Evolutionary conservation across 495 filamentous ascomycete genomes (phyloP).

Genomic region (Parmelia sp.): DNA sequence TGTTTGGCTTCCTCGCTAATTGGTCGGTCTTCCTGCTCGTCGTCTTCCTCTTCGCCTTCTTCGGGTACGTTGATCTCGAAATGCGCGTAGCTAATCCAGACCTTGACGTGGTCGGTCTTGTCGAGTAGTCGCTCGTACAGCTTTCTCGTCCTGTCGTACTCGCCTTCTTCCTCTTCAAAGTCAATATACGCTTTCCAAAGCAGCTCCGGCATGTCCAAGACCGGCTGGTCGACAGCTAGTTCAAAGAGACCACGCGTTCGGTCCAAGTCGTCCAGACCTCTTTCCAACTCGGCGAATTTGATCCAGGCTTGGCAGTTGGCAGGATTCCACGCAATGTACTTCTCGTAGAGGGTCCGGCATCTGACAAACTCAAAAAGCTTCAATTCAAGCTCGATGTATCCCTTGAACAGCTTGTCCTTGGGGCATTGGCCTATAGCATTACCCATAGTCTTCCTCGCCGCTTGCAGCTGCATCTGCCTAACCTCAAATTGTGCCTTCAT

Average conservation of each 20-base stretch:
- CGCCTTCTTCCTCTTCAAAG: constrained; percentile 90
- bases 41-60: constrained; percentile 56
- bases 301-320: constrained; percentile 92
- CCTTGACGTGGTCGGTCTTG: constrained; percentile 96
- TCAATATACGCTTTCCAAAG: constrained; percentile 98
- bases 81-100: constrained; percentile 95
- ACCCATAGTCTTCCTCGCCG: constrained; percentile 82
- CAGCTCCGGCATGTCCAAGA: constrained; percentile 95
- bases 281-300: constrained; percentile 85
- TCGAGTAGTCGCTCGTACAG: constrained; percentile 87
- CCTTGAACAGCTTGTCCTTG: constrained; percentile 90
- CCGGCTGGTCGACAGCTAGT: constrained; percentile 73
- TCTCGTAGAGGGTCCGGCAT: constrained; percentile 87
- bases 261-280: constrained; percentile 80
- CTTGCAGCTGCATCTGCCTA: constrained; percentile 70
- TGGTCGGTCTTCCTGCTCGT: constrained; percentile 57
- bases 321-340: constrained; percentile 84
- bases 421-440: constrained; percentile 89
- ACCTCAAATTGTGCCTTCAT: constrained; percentile 90
- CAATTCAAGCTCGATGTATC: constrained; percentile 85
- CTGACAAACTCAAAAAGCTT: constrained; percentile 88
- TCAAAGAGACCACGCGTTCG: constrained; percentile 89
- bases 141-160: constrained; percentile 72
- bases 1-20: constrained; percentile 77
- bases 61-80: constrained; percentile 88